Percentiles rank a stretch among this genome's conserved stretches.
Conservation (phyloP, 108 stramenopile genomes). For the Discostella stelligeroides region DNA sequence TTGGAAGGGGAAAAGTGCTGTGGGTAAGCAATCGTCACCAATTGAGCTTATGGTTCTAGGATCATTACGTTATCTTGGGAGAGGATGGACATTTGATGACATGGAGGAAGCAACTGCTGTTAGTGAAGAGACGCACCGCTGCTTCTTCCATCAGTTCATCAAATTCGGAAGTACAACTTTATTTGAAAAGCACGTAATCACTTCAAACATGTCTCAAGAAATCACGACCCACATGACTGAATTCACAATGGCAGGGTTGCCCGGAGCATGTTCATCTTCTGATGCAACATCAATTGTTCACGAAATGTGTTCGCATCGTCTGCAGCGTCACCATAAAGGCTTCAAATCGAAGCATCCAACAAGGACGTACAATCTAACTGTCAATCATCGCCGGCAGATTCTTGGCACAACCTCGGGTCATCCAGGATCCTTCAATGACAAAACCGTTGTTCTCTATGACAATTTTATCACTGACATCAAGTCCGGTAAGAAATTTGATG, state of each 20-base stretch:
- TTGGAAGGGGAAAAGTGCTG: too few relatives aligned
- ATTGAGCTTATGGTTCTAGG: too few relatives aligned
- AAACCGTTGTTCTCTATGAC: conserved; percentile 14
- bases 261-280: conserved; percentile 16
- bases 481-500: conserved; percentile 20
- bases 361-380: conserved; percentile 25
- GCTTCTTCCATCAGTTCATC: too few relatives aligned
- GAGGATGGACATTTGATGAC: too few relatives aligned
- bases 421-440: conserved; percentile 19
- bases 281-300: conserved; percentile 28
- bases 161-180: too few relatives aligned
- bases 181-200: too few relatives aligned
- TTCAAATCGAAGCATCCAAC: conserved; percentile 22
- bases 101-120: too few relatives aligned
- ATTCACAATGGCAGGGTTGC: conserved; percentile 33
- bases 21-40: too few relatives aligned
- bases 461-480: conserved; percentile 2
- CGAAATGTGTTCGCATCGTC: conserved; percentile 3
- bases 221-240: too few relatives aligned
- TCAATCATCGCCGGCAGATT: conserved; percentile 19
- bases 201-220: too few relatives aligned
- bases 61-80: too few relatives aligned
- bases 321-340: conserved; percentile 21
- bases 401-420: conserved; percentile 16
- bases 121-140: too few relatives aligned